phyloP scores from a whole-genome alignment of 1,139 yeast genomes.

The Candida mesenterica region DNA sequence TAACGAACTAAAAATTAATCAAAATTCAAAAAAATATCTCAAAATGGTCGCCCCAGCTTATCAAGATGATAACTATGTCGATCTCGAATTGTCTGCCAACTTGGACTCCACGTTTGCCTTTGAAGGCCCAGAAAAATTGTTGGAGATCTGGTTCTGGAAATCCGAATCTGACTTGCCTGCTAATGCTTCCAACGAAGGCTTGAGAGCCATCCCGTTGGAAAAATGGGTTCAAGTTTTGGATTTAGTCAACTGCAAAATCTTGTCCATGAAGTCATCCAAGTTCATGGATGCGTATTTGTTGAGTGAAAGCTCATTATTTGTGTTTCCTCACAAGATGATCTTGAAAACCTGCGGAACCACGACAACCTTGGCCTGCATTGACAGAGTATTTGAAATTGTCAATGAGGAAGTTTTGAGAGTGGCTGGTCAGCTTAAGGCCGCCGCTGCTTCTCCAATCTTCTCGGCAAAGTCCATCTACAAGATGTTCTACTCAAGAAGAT shows the following conservation, averaged over 20 bases:
- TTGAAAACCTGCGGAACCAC: slow-evolving; percentile 97
- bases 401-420: slow-evolving; percentile 18
- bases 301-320: slow-evolving; percentile 88
- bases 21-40: not conserved
- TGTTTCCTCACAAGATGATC: slow-evolving; percentile 79
- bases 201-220: slow-evolving; percentile 63
- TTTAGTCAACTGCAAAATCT: slow-evolving; percentile 81
- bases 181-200: slow-evolving; percentile 38
- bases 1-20: not conserved
- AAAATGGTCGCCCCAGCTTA: slow-evolving; percentile 47
- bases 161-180: slow-evolving; percentile 38
- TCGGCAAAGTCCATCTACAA: slow-evolving; percentile 49
- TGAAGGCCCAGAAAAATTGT: slow-evolving; percentile 94
- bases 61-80: slow-evolving; percentile 40
- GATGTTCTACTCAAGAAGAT: slow-evolving; percentile 85
- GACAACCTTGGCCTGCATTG: slow-evolving; percentile 78
- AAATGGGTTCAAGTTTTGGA: slow-evolving; percentile 76
- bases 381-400: slow-evolving; percentile 57
- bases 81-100: slow-evolving; percentile 73
- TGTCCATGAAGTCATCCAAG: slow-evolving; percentile 70
- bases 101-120: slow-evolving; percentile 88
- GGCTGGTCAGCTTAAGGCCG: not conserved
- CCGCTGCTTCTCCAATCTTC: slow-evolving; percentile 21
- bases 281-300: slow-evolving; percentile 80
- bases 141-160: slow-evolving; percentile 83